Conservation (phyloP, 352 stramenopile species). For the Phytophthora multivora region DNA sequence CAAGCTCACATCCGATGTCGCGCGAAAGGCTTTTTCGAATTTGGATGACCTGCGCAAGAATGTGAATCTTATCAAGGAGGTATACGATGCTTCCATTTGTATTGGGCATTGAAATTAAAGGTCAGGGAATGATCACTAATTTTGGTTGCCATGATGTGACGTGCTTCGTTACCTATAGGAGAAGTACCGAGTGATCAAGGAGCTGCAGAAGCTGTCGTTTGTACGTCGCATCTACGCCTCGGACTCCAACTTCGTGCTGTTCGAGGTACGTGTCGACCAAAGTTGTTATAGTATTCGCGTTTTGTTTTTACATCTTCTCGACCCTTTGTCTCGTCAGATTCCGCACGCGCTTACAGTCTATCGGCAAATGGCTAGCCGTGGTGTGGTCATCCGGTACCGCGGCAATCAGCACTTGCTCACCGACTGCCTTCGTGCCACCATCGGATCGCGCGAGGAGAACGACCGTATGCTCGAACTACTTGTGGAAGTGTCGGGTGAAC, state of each 20-base stretch:
- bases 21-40: constrained; percentile 68
- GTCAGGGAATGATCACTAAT: neutral
- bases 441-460: constrained; percentile 95
- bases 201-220: constrained; percentile 91
- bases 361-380: constrained; percentile 91
- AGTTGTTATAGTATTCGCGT: neutral
- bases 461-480: constrained; percentile 91
- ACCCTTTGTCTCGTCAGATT: constrained; percentile 51
- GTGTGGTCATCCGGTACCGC: constrained; percentile 96
- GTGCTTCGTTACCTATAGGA: constrained; percentile 56
- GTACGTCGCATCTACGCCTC: constrained; percentile 93
- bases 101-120: neutral
- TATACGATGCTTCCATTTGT: constrained; percentile 9
- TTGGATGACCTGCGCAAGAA: constrained; percentile 61
- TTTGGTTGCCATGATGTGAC: neutral
- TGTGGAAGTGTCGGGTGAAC: constrained; percentile 61
- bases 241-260: constrained; percentile 98
- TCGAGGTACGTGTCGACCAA: constrained; percentile 70
- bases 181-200: constrained; percentile 77
- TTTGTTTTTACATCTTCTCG: constrained; percentile 6
- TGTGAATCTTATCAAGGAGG: constrained; percentile 72
- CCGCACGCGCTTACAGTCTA: constrained; percentile 93
- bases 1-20: constrained; percentile 93
- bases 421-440: constrained; percentile 95
- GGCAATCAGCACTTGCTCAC: constrained; percentile 96